Evolutionary conservation across 169 alveolate species (phyloP), one percentile per base, ranked within the genome.

Genomic region (Cryptosporidium bovis): DNA sequence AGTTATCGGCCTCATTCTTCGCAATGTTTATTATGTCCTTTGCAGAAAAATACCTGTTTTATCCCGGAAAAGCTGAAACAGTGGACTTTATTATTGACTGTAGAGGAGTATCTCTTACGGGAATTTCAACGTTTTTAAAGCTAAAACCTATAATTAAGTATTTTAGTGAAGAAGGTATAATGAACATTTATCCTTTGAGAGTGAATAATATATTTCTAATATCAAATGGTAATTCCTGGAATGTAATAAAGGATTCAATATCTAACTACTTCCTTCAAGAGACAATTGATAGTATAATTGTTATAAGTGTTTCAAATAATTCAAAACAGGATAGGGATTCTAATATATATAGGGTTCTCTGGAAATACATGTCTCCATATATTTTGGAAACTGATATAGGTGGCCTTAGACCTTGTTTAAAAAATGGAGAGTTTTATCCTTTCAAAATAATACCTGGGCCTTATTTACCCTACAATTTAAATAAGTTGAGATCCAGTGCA

Each of bases 291-390:
- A 77, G 51, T 27, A 46, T 77, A 1, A 71, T 77, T 18, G 46
- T 77, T 24, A 36, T 51, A 15, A 77, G 46, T 77, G 87, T 77
- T 15, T 51, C 87, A 33, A 15, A 62, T 13, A 77, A 77, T 60
- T 46, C 87, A 1, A 77, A 56, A 50, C 40, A 77, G 16, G 66
- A 44, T 18, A 29, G 18, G 31, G 87, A 77, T 27, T 1, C 18
- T 6, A 15, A 62, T 7, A 27, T 1, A 20, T 71, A 55, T 6
- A 77, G 56, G 64, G 44, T 60, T n/a, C 71, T 77, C 1, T 77
- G 87, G 87, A 77, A 66, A 27, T 77, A 60, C 27, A 77, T 77
- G 60, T 77, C 87, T 18, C 87, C 87, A 2, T 60, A 60, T 7
- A 33, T 60, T 2, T 40, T 77, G 13, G 87, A 77, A 33, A 60